These are phyloP conservation scores for Fusarium brevicatenulatum DNA, from an alignment of 2,329 filamentous ascomycete species.

Conservation along the genomic window DNA sequence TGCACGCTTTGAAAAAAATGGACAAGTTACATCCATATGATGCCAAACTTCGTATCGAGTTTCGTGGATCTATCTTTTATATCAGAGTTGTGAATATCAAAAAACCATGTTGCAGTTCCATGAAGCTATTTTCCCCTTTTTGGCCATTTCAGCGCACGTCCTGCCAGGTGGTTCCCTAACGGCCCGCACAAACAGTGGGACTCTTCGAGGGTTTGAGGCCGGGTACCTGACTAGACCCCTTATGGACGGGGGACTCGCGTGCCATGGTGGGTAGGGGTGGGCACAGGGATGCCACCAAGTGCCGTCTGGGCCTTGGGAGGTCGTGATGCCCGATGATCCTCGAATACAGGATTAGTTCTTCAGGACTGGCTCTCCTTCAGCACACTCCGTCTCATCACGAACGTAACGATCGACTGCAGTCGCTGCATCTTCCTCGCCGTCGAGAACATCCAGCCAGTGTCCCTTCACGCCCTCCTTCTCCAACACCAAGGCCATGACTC, in stretches of 20 bases:
- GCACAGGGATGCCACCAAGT: neutral
- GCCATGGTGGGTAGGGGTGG: neutral
- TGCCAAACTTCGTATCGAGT: neutral
- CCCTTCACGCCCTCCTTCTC: constrained; percentile 55
- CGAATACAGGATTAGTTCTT: constrained; percentile 8
- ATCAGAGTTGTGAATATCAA: constrained; percentile 14
- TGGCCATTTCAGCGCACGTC: constrained; percentile 9
- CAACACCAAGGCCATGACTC: constrained; percentile 59
- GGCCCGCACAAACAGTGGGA: constrained; percentile 9
- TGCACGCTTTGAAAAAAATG: neutral
- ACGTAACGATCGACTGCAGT: constrained; percentile 38
- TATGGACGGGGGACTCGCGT: neutral
- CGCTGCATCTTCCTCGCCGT: constrained; percentile 56
- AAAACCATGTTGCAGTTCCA: constrained; percentile 10
- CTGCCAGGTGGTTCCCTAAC: neutral
- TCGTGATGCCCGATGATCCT: neutral
- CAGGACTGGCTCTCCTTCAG: constrained; percentile 38
- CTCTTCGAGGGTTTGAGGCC: neutral
- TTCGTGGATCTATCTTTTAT: neutral
- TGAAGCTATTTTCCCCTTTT: constrained; percentile 1
- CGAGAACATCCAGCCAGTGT: constrained; percentile 62
- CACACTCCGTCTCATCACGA: constrained; percentile 36
- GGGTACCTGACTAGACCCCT: neutral
- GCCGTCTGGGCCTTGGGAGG: neutral
- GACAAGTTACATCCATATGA: neutral